Base-by-base conservation (phyloP, 2,329 filamentous ascomycete genomes). In the Daldinia sp. region DNA sequence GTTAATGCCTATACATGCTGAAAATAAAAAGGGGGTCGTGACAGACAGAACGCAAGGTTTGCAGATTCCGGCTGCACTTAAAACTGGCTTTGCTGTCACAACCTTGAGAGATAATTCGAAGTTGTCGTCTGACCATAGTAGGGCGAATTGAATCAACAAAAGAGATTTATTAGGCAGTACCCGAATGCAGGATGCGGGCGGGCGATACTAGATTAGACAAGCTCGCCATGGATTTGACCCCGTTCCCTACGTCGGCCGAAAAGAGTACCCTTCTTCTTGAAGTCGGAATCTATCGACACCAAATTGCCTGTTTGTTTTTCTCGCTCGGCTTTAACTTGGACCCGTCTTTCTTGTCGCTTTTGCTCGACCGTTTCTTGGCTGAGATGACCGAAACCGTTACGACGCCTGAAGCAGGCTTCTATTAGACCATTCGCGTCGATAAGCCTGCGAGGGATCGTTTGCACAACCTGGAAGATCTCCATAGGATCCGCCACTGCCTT, bases 391-490 rank as follows among this genome's bases (percentile, higher is more conserved):
- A 95, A 94, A 4, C 92, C 92, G 75, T 94, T 92, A 54, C 91
- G 88, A 46, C 93, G 89, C 72, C 90, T 89, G 78, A 96, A 94
- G 71, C 92, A 97, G 7, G 92, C 87, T 71, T 97, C 93, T 83
- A 97, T 88, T 13, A 98, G 82, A 2, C 83, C 83, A 74, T 97
- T 97, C 61, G 92, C 91, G 79, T 98, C 93, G 20, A 98, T 80
- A 75, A 97, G 86, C 60, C 87, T 88, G 60, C 95, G 87, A 0
- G 95, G 95, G 33, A 97, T 89, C 1, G 90, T 90, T 82, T 98
- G 95, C 30, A 98, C 94, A 2, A 97, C 90, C 77, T 97, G 93
- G 79, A 98, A 98, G 75, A 98, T 93, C 82, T 98, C 95, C 90
- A 97, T 97, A 0, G 94, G 93, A 76, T 97, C 94, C 15, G 85